Conservation (phyloP, 2,329 filamentous ascomycete genomes). For the Colletotrichum trifolii region DNA sequence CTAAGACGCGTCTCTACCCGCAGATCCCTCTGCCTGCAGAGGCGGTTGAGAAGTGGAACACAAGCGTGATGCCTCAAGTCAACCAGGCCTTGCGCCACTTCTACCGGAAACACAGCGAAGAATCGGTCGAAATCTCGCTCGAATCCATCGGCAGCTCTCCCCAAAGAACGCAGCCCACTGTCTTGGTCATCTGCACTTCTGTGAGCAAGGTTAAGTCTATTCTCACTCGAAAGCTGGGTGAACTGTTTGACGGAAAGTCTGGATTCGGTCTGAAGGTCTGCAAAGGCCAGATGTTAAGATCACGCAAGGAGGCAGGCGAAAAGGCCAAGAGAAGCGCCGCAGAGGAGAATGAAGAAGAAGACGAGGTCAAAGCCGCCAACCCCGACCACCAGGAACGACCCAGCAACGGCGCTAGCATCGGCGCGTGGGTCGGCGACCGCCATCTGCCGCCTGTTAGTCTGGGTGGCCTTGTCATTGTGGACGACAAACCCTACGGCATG, state of each 20-base stretch:
- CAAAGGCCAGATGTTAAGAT: slow-evolving; percentile 73
- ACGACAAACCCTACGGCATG: slow-evolving; percentile 89
- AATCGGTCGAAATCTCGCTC: slow-evolving; percentile 82
- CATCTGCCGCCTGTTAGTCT: slow-evolving; percentile 93
- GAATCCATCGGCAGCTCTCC: slow-evolving; percentile 78
- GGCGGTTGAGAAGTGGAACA: slow-evolving; percentile 78
- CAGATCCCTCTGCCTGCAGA: slow-evolving; percentile 68
- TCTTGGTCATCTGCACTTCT: slow-evolving; percentile 81
- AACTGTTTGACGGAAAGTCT: slow-evolving; percentile 71
- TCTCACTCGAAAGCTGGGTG: slow-evolving; percentile 74
- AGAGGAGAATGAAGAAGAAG: slow-evolving; percentile 48
- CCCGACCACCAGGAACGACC: slow-evolving; percentile 83
- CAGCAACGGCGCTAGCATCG: slow-evolving; percentile 89
- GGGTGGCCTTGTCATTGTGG: slow-evolving; percentile 86
- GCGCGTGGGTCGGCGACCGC: slow-evolving; percentile 85
- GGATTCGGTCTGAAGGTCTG: slow-evolving; percentile 78
- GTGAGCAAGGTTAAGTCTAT: slow-evolving; percentile 78
- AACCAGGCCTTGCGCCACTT: slow-evolving; percentile 77
- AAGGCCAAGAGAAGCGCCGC: slow-evolving; percentile 51
- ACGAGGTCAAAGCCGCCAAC: slow-evolving; percentile 66
- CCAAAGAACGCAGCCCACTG: slow-evolving; percentile 75
- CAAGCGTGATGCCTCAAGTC: slow-evolving; percentile 76
- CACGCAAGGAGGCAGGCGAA: slow-evolving; percentile 55
- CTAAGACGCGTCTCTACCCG: slow-evolving; percentile 68
- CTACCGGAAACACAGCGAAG: slow-evolving; percentile 74